Percentiles rank a stretch among this genome's conserved stretches.
Conservation (phyloP, 1,284 basidiomycete species). For the Mycosarcoma mackinlayi region DNA sequence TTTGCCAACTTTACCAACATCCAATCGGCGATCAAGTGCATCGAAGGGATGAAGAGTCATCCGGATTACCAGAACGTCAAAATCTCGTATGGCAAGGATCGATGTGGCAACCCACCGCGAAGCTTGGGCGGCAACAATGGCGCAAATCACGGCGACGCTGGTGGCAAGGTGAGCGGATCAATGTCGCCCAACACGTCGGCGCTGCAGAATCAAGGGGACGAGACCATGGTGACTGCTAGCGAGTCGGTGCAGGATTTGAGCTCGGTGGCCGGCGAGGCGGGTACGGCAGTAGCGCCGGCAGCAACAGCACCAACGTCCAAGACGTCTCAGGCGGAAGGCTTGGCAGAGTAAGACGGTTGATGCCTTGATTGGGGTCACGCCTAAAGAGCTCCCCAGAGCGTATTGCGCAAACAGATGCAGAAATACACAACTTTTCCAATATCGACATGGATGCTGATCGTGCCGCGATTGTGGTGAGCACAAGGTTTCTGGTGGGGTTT, state of each 20-base stretch:
- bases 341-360: slow-evolving; percentile 7
- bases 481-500: no score
- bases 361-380: no score
- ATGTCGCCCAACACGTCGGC: slow-evolving; percentile 34
- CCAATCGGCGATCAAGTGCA: slow-evolving; percentile 67
- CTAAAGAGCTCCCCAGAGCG: no score
- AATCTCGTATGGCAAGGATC: slow-evolving; percentile 66
- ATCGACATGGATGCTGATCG: no score
- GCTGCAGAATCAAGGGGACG: slow-evolving; percentile 31
- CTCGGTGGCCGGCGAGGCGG: slow-evolving; percentile 14
- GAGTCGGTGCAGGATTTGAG: slow-evolving; percentile 48
- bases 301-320: neutral
- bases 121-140: slow-evolving; percentile 39
- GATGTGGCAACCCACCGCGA: slow-evolving; percentile 63
- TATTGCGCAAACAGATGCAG: no score
- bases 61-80: slow-evolving; percentile 63
- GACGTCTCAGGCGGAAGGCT: slow-evolving; percentile 11
- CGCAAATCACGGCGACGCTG: slow-evolving; percentile 11
- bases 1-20: slow-evolving; percentile 68
- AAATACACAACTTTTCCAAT: no score
- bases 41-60: slow-evolving; percentile 67
- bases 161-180: slow-evolving; percentile 34
- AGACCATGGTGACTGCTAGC: slow-evolving; percentile 52
- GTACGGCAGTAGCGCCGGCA: slow-evolving; percentile 3
- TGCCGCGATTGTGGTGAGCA: no score